Evolutionary conservation across 768 basidiomycete genomes (phyloP).

Genomic region (Amanita rubescens): DNA sequence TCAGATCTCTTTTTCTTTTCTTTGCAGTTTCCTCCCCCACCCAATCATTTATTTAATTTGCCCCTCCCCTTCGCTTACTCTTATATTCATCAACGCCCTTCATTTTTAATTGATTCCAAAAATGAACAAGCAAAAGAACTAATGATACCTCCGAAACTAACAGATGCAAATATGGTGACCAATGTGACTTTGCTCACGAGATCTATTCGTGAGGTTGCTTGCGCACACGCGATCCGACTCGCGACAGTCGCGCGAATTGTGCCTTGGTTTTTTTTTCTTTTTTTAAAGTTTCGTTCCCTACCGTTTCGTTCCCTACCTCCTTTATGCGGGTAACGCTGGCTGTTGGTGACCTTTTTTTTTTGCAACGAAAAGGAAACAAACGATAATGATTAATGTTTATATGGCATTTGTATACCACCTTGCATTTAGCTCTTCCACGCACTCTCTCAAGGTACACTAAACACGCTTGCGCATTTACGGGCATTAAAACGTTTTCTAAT

Average conservation of each 20-base stretch:
- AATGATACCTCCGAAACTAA: constrained; percentile 39
- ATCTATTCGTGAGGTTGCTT: constrained; percentile 23
- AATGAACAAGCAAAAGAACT: constrained; percentile 30
- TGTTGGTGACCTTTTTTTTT: not conserved
- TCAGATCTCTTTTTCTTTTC: constrained; percentile 24
- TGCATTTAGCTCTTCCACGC: not conserved
- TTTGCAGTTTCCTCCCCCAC: not conserved
- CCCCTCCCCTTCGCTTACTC: not conserved
- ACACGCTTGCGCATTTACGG: not conserved
- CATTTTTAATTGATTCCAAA: constrained; percentile 23
- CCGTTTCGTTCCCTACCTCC: not conserved
- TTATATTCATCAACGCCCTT: not conserved
- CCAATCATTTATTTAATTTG: not conserved
- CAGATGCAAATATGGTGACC: constrained; percentile 87
- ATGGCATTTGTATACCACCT: constrained; percentile 18
- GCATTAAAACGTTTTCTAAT: too few relatives aligned
- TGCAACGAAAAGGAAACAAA: not conserved
- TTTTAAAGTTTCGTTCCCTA: not conserved
- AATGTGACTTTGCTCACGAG: constrained; percentile 80
- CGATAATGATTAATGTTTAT: constrained; percentile 4
- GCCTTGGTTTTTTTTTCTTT: too few relatives aligned
- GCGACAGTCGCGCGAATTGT: too few relatives aligned
- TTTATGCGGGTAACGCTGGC: not conserved
- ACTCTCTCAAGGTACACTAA: constrained; percentile 1
- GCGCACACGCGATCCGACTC: too few relatives aligned